These are phyloP conservation scores for Suillus alpinus DNA, from an alignment of 768 basidiomycete genomes.

Conservation along the genomic window DNA sequence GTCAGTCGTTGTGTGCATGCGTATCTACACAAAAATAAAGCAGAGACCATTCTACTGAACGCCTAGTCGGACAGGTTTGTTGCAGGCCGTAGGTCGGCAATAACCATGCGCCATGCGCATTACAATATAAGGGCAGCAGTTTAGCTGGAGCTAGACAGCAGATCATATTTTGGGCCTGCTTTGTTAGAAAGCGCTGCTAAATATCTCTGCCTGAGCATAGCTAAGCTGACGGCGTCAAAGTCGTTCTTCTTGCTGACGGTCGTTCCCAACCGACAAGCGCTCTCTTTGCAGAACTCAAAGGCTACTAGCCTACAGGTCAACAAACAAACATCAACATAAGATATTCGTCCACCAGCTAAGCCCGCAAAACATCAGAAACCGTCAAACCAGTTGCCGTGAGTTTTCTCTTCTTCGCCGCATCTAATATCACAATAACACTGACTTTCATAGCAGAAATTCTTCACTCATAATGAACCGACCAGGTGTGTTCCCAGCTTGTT, in stretches of 20 bases:
- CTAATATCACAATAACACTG: neutral
- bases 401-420: neutral
- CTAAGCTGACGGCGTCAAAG: neutral
- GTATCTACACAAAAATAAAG: neutral
- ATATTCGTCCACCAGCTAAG: slow-evolving; percentile 13
- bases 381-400: slow-evolving; percentile 9
- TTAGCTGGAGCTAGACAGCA: neutral
- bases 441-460: neutral
- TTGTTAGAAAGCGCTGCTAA: neutral
- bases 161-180: neutral
- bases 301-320: slow-evolving; percentile 1
- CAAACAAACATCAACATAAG: slow-evolving; percentile 28
- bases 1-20: neutral
- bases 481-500: slow-evolving; percentile 36
- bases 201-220: neutral
- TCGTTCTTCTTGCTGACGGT: neutral
- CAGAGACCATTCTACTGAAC: neutral
- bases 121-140: neutral
- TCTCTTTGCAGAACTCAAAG: neutral
- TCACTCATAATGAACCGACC: slow-evolving; percentile 53
- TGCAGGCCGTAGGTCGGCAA: neutral
- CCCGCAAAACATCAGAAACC: slow-evolving; percentile 14
- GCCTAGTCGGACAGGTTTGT: neutral
- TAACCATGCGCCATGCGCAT: neutral
- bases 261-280: neutral